These are phyloP conservation scores for Mycena rebaudengoi DNA, from an alignment of 768 basidiomycete genomes.

Conservation along the genomic window DNA sequence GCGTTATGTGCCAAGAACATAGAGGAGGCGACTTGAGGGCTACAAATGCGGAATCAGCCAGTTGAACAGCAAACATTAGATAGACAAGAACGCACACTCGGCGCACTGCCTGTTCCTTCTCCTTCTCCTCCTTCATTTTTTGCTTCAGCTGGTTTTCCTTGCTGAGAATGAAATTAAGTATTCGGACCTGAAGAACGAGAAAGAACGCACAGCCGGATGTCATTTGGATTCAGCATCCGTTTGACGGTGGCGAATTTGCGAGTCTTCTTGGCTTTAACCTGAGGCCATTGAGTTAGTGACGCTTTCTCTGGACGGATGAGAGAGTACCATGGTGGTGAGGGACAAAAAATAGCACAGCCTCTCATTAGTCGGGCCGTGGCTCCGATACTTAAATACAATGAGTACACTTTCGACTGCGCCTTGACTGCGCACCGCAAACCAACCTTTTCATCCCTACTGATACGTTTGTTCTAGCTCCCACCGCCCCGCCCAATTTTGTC, in stretches of 20 bases:
- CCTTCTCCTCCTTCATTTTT: conserved; percentile 83
- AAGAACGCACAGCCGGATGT: conserved; percentile 82
- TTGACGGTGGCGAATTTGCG: conserved; percentile 96
- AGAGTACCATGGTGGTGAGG: background rate
- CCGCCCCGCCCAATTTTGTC: too few species aligned
- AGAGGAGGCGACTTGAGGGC: conserved; percentile 88
- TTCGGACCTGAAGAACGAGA: conserved; percentile 9
- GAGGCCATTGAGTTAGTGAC: too few species aligned
- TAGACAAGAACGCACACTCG: conserved; percentile 62
- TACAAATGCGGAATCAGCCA: conserved; percentile 39
- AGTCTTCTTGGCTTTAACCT: conserved; percentile 94
- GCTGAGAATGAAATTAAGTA: conserved; percentile 58
- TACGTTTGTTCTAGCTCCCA: too few species aligned
- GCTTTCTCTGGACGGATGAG: too few species aligned
- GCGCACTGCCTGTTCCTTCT: conserved; percentile 79
- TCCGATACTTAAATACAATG: too few species aligned
- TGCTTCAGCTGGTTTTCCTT: conserved; percentile 95
- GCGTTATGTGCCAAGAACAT: conserved; percentile 95
- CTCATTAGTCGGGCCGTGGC: background rate
- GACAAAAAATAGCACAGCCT: background rate
- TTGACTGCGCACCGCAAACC: too few species aligned
- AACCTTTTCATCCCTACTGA: too few species aligned
- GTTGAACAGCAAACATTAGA: background rate
- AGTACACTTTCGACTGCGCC: too few species aligned
- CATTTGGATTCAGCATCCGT: conserved; percentile 92